phyloP scores from a whole-genome alignment of 306 rosid species.

The Trifolium subterraneum region DNA sequence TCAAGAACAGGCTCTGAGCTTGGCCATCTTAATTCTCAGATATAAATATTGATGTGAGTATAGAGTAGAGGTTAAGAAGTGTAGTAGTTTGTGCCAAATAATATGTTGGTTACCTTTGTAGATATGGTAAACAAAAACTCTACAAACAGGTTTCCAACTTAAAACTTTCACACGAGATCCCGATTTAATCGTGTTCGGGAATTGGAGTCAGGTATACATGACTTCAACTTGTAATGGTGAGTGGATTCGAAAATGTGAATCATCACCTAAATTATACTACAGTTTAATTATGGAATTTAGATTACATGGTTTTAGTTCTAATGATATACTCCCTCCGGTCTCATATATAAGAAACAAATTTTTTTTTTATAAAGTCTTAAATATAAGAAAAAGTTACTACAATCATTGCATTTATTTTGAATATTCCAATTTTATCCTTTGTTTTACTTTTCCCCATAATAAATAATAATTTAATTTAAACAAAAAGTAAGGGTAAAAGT shows the following conservation, averaged over 20 bases:
- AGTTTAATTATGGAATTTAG: background rate
- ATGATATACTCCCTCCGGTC: too few relatives aligned
- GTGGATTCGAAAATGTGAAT: background rate
- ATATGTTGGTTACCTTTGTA: constrained; percentile 33
- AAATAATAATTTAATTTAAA: too few relatives aligned
- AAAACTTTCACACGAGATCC: background rate
- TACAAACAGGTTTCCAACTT: background rate
- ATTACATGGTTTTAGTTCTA: background rate
- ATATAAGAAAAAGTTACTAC: too few relatives aligned
- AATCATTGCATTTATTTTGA: too few relatives aligned
- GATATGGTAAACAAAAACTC: constrained; percentile 6
- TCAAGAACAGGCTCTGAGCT: constrained; percentile 53
- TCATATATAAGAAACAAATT: too few relatives aligned
- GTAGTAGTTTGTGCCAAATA: constrained; percentile 39
- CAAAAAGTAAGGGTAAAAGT: too few relatives aligned
- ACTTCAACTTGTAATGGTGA: background rate
- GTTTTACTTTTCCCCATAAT: too few relatives aligned
- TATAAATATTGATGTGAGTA: constrained; percentile 33
- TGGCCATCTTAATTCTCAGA: constrained; percentile 46
- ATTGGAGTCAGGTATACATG: background rate
- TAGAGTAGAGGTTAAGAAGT: constrained; percentile 26
- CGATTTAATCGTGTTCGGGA: background rate
- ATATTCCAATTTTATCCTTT: too few relatives aligned
- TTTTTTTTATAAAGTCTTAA: too few relatives aligned
- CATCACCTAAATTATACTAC: background rate